phyloP scores from a whole-genome alignment of 225 moss, liverwort and hornwort genomes.

The Lunularia cruciata region DNA sequence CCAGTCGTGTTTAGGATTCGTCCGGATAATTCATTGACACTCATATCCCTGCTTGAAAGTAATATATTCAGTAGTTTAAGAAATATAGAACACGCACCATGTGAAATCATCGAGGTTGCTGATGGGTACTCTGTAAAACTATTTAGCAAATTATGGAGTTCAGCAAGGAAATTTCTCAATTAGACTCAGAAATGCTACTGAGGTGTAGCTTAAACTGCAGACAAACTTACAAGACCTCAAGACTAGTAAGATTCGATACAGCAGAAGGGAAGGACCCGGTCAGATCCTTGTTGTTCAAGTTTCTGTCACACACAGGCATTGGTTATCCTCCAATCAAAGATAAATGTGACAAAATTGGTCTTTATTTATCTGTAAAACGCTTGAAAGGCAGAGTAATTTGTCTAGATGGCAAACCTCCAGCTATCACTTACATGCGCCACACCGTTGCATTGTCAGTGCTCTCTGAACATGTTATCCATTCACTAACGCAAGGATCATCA shows the following conservation, averaged over 20 bases:
- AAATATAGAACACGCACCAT: background rate
- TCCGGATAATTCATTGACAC: background rate
- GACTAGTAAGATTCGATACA: background rate
- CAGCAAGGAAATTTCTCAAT: background rate
- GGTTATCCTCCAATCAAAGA: background rate
- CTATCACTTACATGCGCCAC: background rate
- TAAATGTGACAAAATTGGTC: background rate
- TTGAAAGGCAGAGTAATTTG: too few relatives aligned
- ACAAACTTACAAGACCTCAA: background rate
- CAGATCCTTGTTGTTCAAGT: background rate
- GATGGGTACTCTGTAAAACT: too few relatives aligned
- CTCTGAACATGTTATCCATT: slow-evolving; percentile 11
- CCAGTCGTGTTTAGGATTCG: background rate
- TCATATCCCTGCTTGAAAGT: background rate
- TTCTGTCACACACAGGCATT: background rate
- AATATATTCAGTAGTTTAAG: background rate
- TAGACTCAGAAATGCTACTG: too few relatives aligned
- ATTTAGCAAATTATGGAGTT: background rate
- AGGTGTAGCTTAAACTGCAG: too few relatives aligned
- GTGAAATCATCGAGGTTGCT: too few relatives aligned
- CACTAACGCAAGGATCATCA: slow-evolving; percentile 11
- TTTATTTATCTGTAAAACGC: background rate
- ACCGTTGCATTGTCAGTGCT: background rate
- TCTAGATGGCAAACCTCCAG: background rate
- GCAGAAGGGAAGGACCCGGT: slow-evolving; percentile 7